Conservation (phyloP, 495 filamentous ascomycete species). For the Aspergillus asperescens region DNA sequence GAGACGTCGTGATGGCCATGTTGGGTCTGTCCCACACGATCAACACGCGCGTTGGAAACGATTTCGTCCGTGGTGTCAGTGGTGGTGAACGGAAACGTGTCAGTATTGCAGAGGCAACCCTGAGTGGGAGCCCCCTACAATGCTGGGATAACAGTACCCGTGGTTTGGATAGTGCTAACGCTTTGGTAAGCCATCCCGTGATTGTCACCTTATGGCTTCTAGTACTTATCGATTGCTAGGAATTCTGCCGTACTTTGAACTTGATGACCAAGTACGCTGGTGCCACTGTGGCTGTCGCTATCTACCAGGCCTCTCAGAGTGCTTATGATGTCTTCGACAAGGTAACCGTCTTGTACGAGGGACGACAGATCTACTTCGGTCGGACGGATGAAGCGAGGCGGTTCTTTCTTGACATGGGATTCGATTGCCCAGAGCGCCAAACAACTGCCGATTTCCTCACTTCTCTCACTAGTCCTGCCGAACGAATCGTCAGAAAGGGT, state of each 20-base stretch:
- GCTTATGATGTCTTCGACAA: conserved; percentile 71
- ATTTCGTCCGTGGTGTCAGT: conserved; percentile 76
- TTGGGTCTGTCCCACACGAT: conserved; percentile 56
- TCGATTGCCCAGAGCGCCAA: conserved; percentile 56
- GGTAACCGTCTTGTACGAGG: conserved; percentile 57
- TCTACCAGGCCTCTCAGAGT: conserved; percentile 82
- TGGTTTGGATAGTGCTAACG: conserved; percentile 79
- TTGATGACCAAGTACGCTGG: conserved; percentile 72
- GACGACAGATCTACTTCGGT: conserved; percentile 65
- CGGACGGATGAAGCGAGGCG: conserved; percentile 52
- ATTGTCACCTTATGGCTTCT: no score
- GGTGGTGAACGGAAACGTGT: conserved; percentile 64
- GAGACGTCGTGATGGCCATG: conserved; percentile 60
- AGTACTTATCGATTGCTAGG: conserved; percentile 19
- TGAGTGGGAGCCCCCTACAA: conserved; percentile 67
- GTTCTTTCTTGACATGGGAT: conserved; percentile 65
- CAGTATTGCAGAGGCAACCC: conserved; percentile 55
- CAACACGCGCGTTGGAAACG: conserved; percentile 59
- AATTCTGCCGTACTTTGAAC: conserved; percentile 65
- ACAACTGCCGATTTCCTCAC: conserved; percentile 75
- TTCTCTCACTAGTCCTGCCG: conserved; percentile 62
- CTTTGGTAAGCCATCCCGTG: conserved; percentile 36
- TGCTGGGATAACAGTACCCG: conserved; percentile 89
- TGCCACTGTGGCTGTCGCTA: conserved; percentile 71
- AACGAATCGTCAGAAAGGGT: conserved; percentile 60